Percentiles rank a stretch among this genome's conserved stretches.
Conservation (phyloP, 2,329 filamentous ascomycete genomes). For the Huntiella savannae region DNA sequence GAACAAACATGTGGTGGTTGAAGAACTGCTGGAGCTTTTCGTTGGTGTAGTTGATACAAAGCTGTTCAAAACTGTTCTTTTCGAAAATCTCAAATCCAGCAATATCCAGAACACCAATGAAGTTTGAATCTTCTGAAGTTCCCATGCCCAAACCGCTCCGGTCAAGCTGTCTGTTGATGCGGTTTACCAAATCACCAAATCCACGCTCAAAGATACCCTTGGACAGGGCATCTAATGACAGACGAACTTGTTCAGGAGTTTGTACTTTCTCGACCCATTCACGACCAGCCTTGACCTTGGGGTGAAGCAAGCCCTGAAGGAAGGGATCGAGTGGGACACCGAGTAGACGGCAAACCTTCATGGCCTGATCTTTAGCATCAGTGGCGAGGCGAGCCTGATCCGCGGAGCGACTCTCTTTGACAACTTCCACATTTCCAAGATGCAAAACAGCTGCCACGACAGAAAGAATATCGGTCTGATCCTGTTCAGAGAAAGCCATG, state of each 20-base stretch:
- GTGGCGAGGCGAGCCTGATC: slow-evolving; percentile 73
- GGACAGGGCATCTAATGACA: slow-evolving; percentile 73
- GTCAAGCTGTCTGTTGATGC: slow-evolving; percentile 84
- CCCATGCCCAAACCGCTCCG: slow-evolving; percentile 59
- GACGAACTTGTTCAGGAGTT: slow-evolving; percentile 84
- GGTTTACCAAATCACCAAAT: slow-evolving; percentile 77
- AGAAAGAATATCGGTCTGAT: slow-evolving; percentile 64
- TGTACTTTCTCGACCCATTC: slow-evolving; percentile 99
- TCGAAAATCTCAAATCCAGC: slow-evolving; percentile 98
- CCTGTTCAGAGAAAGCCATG: slow-evolving; percentile 79
- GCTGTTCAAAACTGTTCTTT: slow-evolving; percentile 92
- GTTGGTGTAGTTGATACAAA: slow-evolving; percentile 99
- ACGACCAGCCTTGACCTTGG: slow-evolving; percentile 81
- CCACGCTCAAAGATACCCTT: slow-evolving; percentile 97
- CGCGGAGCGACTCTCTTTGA: slow-evolving; percentile 74
- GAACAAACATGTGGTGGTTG: slow-evolving; percentile 99
- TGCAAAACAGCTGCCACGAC: slow-evolving; percentile 86
- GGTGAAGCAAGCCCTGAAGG: slow-evolving; percentile 72
- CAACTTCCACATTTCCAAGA: slow-evolving; percentile 74
- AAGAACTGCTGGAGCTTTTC: slow-evolving; percentile 99
- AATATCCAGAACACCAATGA: slow-evolving; percentile 97
- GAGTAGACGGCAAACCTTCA: slow-evolving; percentile 64
- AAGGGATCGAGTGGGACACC: slow-evolving; percentile 75
- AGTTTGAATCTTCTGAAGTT: slow-evolving; percentile 63
- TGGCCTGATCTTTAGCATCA: slow-evolving; percentile 55